Evolutionary conservation across 108 stramenopile genomes (phyloP).

Genomic region (Skeletonema costatum): DNA sequence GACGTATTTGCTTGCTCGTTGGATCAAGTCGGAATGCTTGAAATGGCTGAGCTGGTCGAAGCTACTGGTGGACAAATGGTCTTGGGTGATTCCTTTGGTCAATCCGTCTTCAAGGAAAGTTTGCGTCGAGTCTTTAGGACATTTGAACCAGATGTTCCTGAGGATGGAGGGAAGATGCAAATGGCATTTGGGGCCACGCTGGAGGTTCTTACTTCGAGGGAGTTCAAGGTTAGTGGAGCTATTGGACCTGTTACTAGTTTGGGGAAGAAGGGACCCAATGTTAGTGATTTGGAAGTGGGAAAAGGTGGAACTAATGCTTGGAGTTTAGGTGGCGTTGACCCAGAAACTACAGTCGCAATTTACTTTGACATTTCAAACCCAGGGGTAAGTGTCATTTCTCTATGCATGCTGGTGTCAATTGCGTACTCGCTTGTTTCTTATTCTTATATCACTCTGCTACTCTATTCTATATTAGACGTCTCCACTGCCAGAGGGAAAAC

Average conservation of each 20-base stretch:
- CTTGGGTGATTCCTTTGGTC: slow-evolving; percentile 96
- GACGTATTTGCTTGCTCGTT: slow-evolving; percentile 98
- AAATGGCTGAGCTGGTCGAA: slow-evolving; percentile 93
- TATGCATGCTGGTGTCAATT: background rate
- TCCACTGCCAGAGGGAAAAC: slow-evolving; percentile 83
- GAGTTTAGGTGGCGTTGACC: slow-evolving; percentile 96
- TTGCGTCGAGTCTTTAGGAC: slow-evolving; percentile 93
- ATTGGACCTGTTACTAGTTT: slow-evolving; percentile 91
- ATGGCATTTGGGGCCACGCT: slow-evolving; percentile 95
- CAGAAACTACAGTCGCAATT: slow-evolving; percentile 94
- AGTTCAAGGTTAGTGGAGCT: slow-evolving; percentile 93
- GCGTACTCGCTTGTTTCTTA: background rate
- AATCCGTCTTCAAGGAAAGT: slow-evolving; percentile 98
- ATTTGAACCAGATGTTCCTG: slow-evolving; percentile 78
- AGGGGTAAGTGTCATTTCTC: slow-evolving; percentile 32
- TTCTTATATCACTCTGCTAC: background rate
- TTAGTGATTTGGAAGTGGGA: slow-evolving; percentile 95
- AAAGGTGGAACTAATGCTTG: slow-evolving; percentile 98
- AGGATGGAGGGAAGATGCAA: slow-evolving; percentile 89
- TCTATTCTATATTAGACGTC: slow-evolving; percentile 40
- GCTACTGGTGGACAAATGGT: slow-evolving; percentile 98
- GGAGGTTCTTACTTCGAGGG: slow-evolving; percentile 91
- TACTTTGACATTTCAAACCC: slow-evolving; percentile 98
- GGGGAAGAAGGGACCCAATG: slow-evolving; percentile 87
- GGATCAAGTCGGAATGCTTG: slow-evolving; percentile 98